Evolutionary conservation across 768 basidiomycete species (phyloP), one percentile per base, ranked within the genome.

Genomic region (Russula vinacea): DNA sequence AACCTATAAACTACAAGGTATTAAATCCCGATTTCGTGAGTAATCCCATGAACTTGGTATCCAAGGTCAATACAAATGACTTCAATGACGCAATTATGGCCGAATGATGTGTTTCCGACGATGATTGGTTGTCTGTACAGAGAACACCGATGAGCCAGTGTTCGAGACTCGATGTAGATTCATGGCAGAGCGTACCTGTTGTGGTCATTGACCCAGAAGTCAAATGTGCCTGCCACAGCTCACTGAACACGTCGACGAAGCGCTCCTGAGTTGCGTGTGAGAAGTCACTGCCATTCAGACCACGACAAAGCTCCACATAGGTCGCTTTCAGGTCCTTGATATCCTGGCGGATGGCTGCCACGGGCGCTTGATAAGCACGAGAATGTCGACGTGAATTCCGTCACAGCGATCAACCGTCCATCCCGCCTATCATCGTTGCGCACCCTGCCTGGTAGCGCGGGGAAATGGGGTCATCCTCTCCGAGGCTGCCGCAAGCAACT

Each of bases 241-340:
- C n/a, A 22, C 5, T 0, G 40, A 65, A 37, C 1, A 24, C n/a
- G 4, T 29, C 33, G 26, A 32, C 42, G 14, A 65, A 51, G 24
- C 29, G 37, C 19, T 56, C 7, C 60, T 52, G 64, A 11, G n/a
- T 55, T n/a, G 59, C 35, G 5, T 4, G n/a, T 24, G 60, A 45
- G 42, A 61, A 52, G n/a, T n/a, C n/a, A 5, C 8, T 16, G 19
- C 42, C 55, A 1, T 57, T 19, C 33, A 65, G 40, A 10, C 49
- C 60, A 37, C 9, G 45, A 33, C 64, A 61, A 45, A 65, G 59
- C 2, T 56, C 49, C 1, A 22, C 11, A 39, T 61, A 47, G n/a
- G 59, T 56, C 49, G 17, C 37, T 26, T 45, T 61, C 14, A 26
- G 29, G 9, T 37, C 60, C 8, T 61, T 16, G 9, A 65, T 49